Base-by-base conservation (phyloP, 768 basidiomycete genomes). In the Boletus tylopilopsis region DNA sequence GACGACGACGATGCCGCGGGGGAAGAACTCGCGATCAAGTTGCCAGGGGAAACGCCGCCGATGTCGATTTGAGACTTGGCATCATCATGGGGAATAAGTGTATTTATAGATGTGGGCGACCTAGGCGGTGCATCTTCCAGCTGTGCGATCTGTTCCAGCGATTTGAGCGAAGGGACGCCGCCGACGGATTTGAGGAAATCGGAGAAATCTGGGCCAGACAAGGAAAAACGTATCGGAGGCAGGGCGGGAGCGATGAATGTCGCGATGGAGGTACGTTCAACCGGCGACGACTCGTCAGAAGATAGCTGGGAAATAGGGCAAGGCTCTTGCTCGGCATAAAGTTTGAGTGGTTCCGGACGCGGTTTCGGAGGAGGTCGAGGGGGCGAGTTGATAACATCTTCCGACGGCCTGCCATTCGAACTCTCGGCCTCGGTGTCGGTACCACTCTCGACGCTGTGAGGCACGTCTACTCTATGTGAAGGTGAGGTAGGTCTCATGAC, bases 181-280 rank as follows among this genome's bases (percentile, higher is more conserved):
- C 77, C 79, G 6, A 82, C 79, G 27, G 80, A 78, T 57, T 69
- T 80, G 43, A 89, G 75, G 16, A 89, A 67, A 50, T 87, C 86
- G 0, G 84, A 81, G 61, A 97, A 94, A 64, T 95, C 93, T 0
- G 81, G 73, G 39, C 83, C 79, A 50, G 82, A 87, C 71, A 95
- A 77, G 15, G 93, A 94, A 66, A 95, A 87, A n/a, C 90, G 82
- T 60, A 95, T 93, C 0, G 90, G 90, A 3, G 92, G 92, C 24
- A 94, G 73, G 4, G 90, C 88, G 33, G 93, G 92, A 0, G 90
- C 87, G 42, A 91, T 89, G 64, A 87, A 87, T 18, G 90, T 90
- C 6, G 87, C 74, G 58, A 78, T 79, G 8, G 85, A 83, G 11
- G 78, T 81, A 36, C 76, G 78, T 62, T 88, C 80, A 25, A 87